Evolutionary conservation across 148 eudicot species (phyloP).

Genomic region (Chenopodium album): DNA sequence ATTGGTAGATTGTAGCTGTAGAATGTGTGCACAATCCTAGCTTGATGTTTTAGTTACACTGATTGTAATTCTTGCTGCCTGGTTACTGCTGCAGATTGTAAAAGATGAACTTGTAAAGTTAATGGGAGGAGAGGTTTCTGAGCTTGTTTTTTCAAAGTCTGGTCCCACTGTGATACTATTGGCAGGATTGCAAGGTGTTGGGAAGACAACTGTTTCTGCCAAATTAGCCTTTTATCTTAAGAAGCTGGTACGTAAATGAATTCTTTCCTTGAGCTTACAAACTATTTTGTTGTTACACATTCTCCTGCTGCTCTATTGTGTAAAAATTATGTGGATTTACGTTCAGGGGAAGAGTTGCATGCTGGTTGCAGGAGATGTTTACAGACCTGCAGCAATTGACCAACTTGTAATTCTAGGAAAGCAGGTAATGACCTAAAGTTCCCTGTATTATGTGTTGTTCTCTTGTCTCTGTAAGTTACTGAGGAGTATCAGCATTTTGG

Average conservation of each 20-base stretch:
- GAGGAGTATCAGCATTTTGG: background rate
- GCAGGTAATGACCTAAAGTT: conserved; percentile 47
- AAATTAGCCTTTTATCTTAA: conserved; percentile 90
- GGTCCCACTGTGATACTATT: conserved; percentile 83
- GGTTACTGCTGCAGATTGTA: conserved; percentile 65
- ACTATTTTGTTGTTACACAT: background rate
- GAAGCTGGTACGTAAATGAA: conserved; percentile 61
- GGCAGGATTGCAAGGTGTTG: conserved; percentile 99
- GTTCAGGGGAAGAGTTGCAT: conserved; percentile 93
- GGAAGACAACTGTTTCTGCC: conserved; percentile 95
- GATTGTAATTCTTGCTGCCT: background rate
- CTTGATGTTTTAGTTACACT: background rate
- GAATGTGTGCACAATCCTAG: background rate
- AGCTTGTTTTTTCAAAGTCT: conserved; percentile 76
- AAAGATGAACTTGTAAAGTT: conserved; percentile 81
- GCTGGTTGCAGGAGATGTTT: conserved; percentile 97
- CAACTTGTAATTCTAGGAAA: conserved; percentile 87
- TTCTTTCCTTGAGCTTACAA: conserved; percentile 5
- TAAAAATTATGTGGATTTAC: background rate
- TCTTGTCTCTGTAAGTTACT: background rate
- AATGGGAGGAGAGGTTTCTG: conserved; percentile 98
- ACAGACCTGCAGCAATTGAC: conserved; percentile 98
- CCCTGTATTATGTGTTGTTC: background rate
- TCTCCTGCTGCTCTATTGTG: background rate
- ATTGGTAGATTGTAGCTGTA: background rate